These are phyloP conservation scores for Aspergillus sclerotioniger DNA, from an alignment of 495 filamentous ascomycete genomes.

Conservation along the genomic window DNA sequence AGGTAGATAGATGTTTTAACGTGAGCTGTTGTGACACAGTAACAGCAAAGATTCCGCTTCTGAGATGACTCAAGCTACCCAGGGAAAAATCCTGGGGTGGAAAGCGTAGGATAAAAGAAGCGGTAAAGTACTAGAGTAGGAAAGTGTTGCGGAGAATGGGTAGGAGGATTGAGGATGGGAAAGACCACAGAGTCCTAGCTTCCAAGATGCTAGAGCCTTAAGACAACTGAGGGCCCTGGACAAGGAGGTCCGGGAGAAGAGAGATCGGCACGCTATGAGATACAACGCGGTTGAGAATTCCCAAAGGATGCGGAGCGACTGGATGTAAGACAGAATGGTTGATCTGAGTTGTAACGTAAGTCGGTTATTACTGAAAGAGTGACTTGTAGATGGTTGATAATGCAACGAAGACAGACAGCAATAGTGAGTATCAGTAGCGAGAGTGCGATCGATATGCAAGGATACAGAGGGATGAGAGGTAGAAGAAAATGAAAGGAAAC, in stretches of 20 bases:
- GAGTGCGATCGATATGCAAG: neutral
- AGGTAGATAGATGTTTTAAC: neutral
- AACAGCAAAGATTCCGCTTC: neutral
- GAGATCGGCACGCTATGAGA: neutral
- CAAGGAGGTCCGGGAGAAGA: neutral
- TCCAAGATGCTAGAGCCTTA: neutral
- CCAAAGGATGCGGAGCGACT: neutral
- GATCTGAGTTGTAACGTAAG: neutral
- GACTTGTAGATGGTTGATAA: neutral
- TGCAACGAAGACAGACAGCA: neutral
- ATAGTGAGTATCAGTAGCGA: neutral
- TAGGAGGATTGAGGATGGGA: neutral
- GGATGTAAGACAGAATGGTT: neutral
- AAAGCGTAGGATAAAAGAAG: neutral
- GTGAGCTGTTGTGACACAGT: neutral
- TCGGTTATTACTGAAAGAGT: neutral
- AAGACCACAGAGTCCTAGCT: neutral
- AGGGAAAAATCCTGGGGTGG: neutral
- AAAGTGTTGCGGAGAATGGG: neutral
- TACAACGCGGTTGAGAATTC: neutral
- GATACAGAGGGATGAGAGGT: neutral
- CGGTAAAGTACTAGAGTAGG: neutral
- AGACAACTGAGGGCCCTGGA: neutral
- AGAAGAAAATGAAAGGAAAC: conserved; percentile 3
- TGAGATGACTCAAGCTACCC: neutral